Conservation (phyloP, 176 grass and related monocot genomes). For the Eremochloa ophiuroides region DNA sequence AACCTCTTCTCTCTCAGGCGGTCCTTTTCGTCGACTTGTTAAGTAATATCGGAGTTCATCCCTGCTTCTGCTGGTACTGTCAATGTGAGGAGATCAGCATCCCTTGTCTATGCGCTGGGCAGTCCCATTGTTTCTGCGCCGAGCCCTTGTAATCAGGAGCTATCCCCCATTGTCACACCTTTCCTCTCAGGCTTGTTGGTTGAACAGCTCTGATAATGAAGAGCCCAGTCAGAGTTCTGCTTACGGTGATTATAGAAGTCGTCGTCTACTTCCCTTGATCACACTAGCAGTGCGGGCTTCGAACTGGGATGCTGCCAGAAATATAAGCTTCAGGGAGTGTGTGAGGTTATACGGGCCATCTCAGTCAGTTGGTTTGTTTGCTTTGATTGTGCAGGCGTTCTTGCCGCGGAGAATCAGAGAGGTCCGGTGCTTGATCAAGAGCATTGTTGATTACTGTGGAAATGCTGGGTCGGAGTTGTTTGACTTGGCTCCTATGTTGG, state of each 20-base stretch:
- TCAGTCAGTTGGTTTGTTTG: conserved; percentile 40
- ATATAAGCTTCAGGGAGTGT: conserved; percentile 55
- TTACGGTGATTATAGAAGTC: conserved; percentile 4
- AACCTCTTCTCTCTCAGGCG: background rate
- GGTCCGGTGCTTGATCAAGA: conserved; percentile 37
- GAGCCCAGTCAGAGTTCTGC: background rate
- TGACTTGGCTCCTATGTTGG: conserved; percentile 37
- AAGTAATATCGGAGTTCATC: background rate
- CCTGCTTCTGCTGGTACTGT: background rate
- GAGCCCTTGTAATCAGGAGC: conserved; percentile 18
- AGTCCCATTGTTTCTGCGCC: conserved; percentile 23
- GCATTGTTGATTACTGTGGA: conserved; percentile 45
- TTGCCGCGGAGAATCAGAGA: conserved; percentile 28
- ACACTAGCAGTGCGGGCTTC: conserved; percentile 41
- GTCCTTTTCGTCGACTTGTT: background rate
- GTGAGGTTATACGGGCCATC: conserved; percentile 39
- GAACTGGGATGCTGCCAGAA: conserved; percentile 37
- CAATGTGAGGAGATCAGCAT: background rate
- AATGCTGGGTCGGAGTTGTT: conserved; percentile 47
- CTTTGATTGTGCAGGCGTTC: conserved; percentile 39
- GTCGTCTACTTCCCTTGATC: conserved; percentile 33
- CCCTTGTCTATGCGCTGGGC: conserved; percentile 18
- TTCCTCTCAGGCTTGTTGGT: conserved; percentile 26
- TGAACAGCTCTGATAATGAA: conserved; percentile 26
- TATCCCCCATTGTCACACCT: background rate